phyloP scores from a whole-genome alignment of 2,329 filamentous ascomycete species.

The Colletotrichum limetticola region DNA sequence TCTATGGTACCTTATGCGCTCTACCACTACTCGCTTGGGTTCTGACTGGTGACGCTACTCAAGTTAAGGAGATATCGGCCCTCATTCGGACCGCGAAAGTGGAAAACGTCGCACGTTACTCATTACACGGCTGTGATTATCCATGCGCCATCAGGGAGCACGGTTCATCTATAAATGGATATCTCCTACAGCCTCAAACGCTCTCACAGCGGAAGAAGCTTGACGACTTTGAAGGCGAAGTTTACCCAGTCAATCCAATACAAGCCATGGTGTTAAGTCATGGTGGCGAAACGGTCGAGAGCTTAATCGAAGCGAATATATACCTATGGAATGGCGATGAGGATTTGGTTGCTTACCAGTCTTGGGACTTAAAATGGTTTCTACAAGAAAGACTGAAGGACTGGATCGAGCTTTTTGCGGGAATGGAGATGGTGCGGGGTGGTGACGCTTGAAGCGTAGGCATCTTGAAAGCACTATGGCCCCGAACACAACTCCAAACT shows the following conservation, averaged over 20 bases:
- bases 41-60: slow-evolving; percentile 41
- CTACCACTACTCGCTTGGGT: slow-evolving; percentile 43
- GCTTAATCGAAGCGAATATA: slow-evolving; percentile 41
- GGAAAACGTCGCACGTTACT: slow-evolving; percentile 35
- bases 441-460: not conserved
- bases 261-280: slow-evolving; percentile 12
- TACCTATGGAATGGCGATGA: slow-evolving; percentile 43
- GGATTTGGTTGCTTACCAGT: slow-evolving; percentile 29
- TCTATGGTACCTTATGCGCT: slow-evolving; percentile 44
- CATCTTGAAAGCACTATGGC: too few relatives aligned
- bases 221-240: slow-evolving; percentile 47
- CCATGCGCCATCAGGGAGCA: slow-evolving; percentile 38
- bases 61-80: slow-evolving; percentile 23
- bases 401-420: slow-evolving; percentile 30
- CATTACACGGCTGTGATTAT: slow-evolving; percentile 40
- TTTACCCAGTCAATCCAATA: slow-evolving; percentile 36
- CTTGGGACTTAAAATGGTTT: slow-evolving; percentile 41
- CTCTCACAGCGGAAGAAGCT: slow-evolving; percentile 43
- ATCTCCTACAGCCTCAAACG: slow-evolving; percentile 38
- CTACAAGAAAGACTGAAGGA: slow-evolving; percentile 40
- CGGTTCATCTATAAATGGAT: slow-evolving; percentile 39
- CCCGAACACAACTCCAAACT: not conserved
- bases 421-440: slow-evolving; percentile 10
- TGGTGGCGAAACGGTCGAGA: slow-evolving; percentile 6
- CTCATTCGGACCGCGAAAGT: slow-evolving; percentile 36